Conservation (phyloP, 139 green algal species). For the Nannochloris sp. region DNA sequence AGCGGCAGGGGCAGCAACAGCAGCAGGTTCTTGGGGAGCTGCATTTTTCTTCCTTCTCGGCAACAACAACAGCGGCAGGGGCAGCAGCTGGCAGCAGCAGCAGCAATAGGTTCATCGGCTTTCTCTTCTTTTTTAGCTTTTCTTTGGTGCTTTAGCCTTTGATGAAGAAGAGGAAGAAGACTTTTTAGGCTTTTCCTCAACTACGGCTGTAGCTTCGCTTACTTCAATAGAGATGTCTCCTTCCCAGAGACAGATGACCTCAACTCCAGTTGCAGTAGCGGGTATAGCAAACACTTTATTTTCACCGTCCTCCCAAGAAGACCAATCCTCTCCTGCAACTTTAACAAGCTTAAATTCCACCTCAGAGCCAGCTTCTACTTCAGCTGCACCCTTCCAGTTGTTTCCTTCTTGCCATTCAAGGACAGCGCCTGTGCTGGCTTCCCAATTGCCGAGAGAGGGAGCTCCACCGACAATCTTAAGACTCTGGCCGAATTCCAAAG, state of each 20-base stretch:
- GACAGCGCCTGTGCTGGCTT: not conserved
- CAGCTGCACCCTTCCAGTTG: not conserved
- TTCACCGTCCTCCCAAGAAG: too few relatives aligned
- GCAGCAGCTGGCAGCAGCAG: not conserved
- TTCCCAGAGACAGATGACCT: not conserved
- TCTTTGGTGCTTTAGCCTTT: not conserved
- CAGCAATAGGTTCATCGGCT: not conserved
- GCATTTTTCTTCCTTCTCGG: too few relatives aligned
- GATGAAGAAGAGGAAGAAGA: not conserved
- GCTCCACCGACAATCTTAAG: slow-evolving; percentile 9
- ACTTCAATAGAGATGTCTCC: not conserved
- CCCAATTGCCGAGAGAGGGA: slow-evolving; percentile 7
- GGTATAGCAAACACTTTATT: not conserved
- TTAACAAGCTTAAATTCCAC: slow-evolving; percentile 24
- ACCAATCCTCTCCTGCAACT: too few relatives aligned
- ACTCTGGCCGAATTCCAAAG: slow-evolving; percentile 6
- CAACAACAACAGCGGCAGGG: too few relatives aligned
- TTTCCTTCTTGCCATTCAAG: too few relatives aligned
- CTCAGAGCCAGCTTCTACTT: not conserved
- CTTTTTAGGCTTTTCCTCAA: not conserved
- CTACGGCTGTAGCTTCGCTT: not conserved
- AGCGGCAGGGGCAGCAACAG: too few relatives aligned
- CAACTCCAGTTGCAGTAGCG: not conserved
- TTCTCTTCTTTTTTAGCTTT: not conserved
- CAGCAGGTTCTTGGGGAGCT: too few relatives aligned